Evolutionary conservation across 139 green algal species (phyloP).

Genomic region (Picochlorum sp.): DNA sequence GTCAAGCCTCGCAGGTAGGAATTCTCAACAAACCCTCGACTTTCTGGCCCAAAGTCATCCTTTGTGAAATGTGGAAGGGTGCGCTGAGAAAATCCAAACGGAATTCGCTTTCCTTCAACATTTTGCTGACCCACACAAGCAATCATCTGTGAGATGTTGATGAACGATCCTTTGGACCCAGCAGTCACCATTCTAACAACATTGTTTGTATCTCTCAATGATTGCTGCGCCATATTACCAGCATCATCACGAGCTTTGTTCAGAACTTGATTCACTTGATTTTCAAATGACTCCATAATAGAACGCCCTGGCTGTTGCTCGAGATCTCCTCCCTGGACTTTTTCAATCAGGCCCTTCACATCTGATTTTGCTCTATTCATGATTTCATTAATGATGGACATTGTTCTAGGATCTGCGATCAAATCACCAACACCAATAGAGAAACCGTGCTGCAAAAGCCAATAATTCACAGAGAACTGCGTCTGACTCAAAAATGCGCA

Average conservation of each 20-base stretch:
- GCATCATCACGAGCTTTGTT: constrained; percentile 94
- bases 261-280: constrained; percentile 76
- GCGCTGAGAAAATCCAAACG: constrained; percentile 86
- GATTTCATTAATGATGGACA: constrained; percentile 84
- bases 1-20: constrained; percentile 93
- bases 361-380: constrained; percentile 80
- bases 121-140: constrained; percentile 99
- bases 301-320: constrained; percentile 85
- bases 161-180: constrained; percentile 95
- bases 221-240: constrained; percentile 72
- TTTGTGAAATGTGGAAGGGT: constrained; percentile 96
- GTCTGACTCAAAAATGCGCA: constrained; percentile 63
- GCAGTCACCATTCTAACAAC: constrained; percentile 96
- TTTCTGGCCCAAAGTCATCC: constrained; percentile 94
- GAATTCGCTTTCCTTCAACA: constrained; percentile 98
- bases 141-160: constrained; percentile 99
- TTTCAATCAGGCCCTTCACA: constrained; percentile 78
- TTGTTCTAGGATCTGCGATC: constrained; percentile 86
- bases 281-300: constrained; percentile 94
- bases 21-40: constrained; percentile 96
- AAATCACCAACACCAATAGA: constrained; percentile 96
- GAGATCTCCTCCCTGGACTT: constrained; percentile 72
- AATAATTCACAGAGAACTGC: constrained; percentile 92
- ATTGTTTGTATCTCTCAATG: constrained; percentile 90
- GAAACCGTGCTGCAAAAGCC: constrained; percentile 92